phyloP scores from a whole-genome alignment of 345 rosid genomes.

The Adansonia digitata region DNA sequence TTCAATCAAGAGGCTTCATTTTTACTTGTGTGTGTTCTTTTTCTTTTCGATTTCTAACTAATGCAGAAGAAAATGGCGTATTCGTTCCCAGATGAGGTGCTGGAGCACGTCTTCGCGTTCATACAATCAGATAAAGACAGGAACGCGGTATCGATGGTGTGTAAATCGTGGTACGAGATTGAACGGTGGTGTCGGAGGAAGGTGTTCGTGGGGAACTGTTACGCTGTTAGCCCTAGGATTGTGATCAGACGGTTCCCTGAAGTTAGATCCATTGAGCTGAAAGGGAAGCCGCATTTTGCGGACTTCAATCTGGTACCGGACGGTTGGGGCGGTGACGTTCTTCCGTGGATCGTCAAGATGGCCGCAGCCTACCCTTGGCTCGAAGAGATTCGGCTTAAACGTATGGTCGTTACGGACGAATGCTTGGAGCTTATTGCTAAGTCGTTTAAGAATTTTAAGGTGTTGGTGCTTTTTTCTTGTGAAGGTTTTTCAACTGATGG shows the following conservation, averaged over 20 bases:
- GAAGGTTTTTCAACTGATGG: conserved; percentile 98
- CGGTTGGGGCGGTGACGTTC: conserved; percentile 89
- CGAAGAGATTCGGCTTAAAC: conserved; percentile 75
- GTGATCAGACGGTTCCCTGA: conserved; percentile 71
- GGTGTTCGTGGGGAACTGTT: conserved; percentile 84
- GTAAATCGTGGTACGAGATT: conserved; percentile 86
- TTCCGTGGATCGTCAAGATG: conserved; percentile 70
- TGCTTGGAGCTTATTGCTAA: conserved; percentile 71
- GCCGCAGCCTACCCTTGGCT: conserved; percentile 47
- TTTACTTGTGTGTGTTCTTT: background rate
- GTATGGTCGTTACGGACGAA: conserved; percentile 89
- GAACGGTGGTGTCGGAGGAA: conserved; percentile 63
- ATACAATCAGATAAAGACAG: conserved; percentile 58
- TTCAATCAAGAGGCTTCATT: background rate
- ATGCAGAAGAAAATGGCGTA: conserved; percentile 44
- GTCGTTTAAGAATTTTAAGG: conserved; percentile 71
- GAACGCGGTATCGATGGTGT: conserved; percentile 76
- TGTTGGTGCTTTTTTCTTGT: conserved; percentile 64
- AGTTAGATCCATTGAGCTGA: conserved; percentile 69
- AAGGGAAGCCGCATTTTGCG: conserved; percentile 97
- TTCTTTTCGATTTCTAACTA: background rate
- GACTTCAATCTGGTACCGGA: conserved; percentile 89
- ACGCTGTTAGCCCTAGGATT: conserved; percentile 57
- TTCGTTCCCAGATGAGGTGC: conserved; percentile 77
- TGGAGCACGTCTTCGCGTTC: conserved; percentile 75